phyloP scores from a whole-genome alignment of 148 eudicot species.

The Simmondsia chinensis region DNA sequence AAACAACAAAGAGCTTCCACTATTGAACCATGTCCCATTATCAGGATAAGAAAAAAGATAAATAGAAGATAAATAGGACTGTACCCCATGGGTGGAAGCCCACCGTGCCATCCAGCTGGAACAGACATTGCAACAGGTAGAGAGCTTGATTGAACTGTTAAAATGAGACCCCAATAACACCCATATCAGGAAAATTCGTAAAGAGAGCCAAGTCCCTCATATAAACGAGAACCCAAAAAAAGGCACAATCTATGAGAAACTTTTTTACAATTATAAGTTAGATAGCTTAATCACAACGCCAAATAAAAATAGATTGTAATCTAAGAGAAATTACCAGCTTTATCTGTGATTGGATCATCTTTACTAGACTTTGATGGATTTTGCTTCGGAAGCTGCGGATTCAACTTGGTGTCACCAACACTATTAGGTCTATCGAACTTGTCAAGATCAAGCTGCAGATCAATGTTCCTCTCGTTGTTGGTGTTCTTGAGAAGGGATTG shows the following conservation, averaged over 20 bases:
- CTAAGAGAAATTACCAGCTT: conserved; percentile 27
- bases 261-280: too few relatives aligned
- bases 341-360: conserved; percentile 40
- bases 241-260: too few relatives aligned
- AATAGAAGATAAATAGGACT: conserved; percentile 5
- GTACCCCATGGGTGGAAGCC: conserved; percentile 89
- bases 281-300: too few relatives aligned
- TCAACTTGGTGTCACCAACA: conserved; percentile 22
- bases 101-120: conserved; percentile 82
- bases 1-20: neutral
- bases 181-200: conserved; percentile 5
- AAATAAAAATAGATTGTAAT: neutral
- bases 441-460: conserved; percentile 52
- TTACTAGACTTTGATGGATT: conserved; percentile 22
- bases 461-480: conserved; percentile 22
- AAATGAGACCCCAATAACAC: conserved; percentile 1
- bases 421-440: conserved; percentile 13
- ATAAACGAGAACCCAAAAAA: too few relatives aligned
- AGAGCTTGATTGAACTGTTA: conserved; percentile 54
- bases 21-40: too few relatives aligned
- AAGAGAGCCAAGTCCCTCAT: too few relatives aligned
- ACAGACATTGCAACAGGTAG: conserved; percentile 70
- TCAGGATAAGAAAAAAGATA: neutral
- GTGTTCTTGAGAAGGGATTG: conserved; percentile 8
- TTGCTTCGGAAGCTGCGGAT: conserved; percentile 19